Percentiles rank a stretch among this genome's conserved stretches.
These are phyloP conservation scores for Raphanus raphanistrum DNA, from an alignment of 345 rosid species.

Conservation along the genomic window DNA sequence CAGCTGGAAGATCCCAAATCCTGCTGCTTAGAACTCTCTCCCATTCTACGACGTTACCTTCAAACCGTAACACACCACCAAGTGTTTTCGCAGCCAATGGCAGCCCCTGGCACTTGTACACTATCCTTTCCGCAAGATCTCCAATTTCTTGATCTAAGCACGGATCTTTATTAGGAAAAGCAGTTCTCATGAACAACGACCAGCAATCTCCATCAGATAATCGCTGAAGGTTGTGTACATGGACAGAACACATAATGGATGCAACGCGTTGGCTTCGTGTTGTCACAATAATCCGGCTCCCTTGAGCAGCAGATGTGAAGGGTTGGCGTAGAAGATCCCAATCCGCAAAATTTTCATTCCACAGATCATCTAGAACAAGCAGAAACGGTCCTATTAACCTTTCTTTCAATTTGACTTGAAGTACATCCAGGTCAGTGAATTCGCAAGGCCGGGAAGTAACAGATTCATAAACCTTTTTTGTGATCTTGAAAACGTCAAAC, in stretches of 20 bases:
- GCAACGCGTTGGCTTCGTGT: constrained; percentile 42
- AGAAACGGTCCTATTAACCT: constrained; percentile 33
- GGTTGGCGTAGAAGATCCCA: constrained; percentile 42
- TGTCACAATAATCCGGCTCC: constrained; percentile 46
- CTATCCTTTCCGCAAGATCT: constrained; percentile 42
- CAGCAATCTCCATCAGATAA: constrained; percentile 42
- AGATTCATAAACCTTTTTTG: constrained; percentile 39
- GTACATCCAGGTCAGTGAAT: constrained; percentile 38
- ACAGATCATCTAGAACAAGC: constrained; percentile 46
- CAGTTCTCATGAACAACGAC: constrained; percentile 38
- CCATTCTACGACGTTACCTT: constrained; percentile 41
- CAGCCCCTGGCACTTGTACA: constrained; percentile 44
- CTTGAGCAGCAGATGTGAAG: constrained; percentile 29
- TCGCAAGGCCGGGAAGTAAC: constrained; percentile 32
- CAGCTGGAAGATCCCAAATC: constrained; percentile 44
- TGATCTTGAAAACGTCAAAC: constrained; percentile 43
- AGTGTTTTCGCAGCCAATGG: constrained; percentile 47
- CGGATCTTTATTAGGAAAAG: constrained; percentile 18
- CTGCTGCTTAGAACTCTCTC: constrained; percentile 41
- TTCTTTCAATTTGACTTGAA: constrained; percentile 42
- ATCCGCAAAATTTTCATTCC: constrained; percentile 37
- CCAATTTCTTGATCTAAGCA: constrained; percentile 31
- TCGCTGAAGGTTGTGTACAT: constrained; percentile 34
- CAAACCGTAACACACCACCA: constrained; percentile 42
- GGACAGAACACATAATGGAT: constrained; percentile 25